Evolutionary conservation across 768 basidiomycete genomes (phyloP), one percentile per base, ranked within the genome.

Genomic region (Russula brevipes): DNA sequence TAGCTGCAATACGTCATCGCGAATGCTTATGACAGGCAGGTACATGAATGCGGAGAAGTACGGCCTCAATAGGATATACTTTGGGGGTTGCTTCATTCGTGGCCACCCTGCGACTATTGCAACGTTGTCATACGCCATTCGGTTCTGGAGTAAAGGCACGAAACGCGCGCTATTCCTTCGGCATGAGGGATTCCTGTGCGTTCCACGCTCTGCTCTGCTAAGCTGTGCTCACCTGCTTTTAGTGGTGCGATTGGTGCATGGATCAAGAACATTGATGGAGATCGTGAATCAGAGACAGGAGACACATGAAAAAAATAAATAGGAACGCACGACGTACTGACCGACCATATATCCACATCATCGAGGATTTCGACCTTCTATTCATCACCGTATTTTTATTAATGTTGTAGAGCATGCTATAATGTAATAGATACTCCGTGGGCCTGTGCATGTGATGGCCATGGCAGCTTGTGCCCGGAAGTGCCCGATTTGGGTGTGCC

Each of bases 41-140:
- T 98, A 94, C 75, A 98, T 99, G 97, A 98, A 99, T 73, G 97
- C 97, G 60, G 97, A 98, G 74, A 98, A 98, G 78, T 97, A 98
- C 74, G 87, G 91, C 69, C 75, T 99, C 63, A 92, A 97, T 70
- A 85, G 92, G 72, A 98, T 99, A 68, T 99, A 98, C 79, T 99
- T 98, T 80, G 95, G 97, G 31, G 97, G 97, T 3, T 98, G 92
- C 76, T 99, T 98, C 77, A 99, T 99, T 74, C 83, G 97, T 80
- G 96, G 97, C 17, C 97, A 98, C 72, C 89, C 96, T 50, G 91
- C 95, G 39, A 99, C 97, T 36, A 95, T 99, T 71, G 89, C 93
- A 17, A 98, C 97, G 17, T 80, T 98, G 56, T 98, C 97, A 24
- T 99, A 99, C 76, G 97, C 97, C 24, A 98, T 99, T 75, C 87